A percentile compares a stretch with the other conserved stretches of the same genome.
These are phyloP conservation scores for Ceratocystis huliohia DNA, from an alignment of 2,329 filamentous ascomycete genomes.

Conservation along the genomic window DNA sequence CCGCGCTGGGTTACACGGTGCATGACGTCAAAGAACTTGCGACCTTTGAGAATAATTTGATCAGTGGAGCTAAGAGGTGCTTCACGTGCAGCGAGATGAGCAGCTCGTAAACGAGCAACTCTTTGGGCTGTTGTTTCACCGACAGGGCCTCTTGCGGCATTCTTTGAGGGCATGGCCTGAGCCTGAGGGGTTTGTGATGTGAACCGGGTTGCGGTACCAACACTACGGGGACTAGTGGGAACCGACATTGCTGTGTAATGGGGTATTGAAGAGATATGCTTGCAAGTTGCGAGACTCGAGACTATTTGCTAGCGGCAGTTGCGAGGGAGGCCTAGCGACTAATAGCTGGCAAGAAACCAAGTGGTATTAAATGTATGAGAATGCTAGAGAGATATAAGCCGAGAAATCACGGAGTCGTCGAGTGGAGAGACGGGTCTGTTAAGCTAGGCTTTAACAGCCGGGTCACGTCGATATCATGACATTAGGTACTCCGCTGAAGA, in stretches of 20 bases:
- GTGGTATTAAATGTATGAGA: neutral
- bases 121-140: constrained; percentile 57
- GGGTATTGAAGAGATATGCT: neutral
- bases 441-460: constrained; percentile 4
- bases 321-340: neutral
- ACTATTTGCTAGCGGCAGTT: neutral
- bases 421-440: constrained; percentile 5
- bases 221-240: constrained; percentile 48
- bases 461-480: constrained; percentile 14
- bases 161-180: constrained; percentile 43
- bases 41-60: constrained; percentile 35
- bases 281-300: neutral
- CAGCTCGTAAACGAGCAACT: constrained; percentile 53
- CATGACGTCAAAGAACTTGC: constrained; percentile 42
- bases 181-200: constrained; percentile 47
- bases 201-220: constrained; percentile 67
- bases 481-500: constrained; percentile 14
- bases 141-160: constrained; percentile 25
- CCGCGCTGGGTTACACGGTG: constrained; percentile 44
- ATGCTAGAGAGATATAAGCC: neutral
- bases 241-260: constrained; percentile 29
- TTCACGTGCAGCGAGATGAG: constrained; percentile 52
- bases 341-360: neutral
- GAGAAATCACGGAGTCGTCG: neutral
- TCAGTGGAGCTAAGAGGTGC: constrained; percentile 44